Conservation (phyloP, 345 rosid genomes). For the Syzygium oleosum region DNA sequence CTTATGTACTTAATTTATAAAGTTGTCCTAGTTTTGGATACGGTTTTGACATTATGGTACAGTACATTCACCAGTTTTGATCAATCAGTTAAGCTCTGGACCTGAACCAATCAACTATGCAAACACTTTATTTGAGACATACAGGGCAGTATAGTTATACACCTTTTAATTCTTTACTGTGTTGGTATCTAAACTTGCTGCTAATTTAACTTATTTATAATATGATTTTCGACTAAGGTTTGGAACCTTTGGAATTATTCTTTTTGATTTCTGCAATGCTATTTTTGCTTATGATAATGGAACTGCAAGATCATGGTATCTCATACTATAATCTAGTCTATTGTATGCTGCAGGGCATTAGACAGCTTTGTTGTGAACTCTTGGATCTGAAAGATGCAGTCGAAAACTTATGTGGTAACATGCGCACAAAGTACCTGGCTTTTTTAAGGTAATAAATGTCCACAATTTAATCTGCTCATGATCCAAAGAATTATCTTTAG, state of each 20-base stretch:
- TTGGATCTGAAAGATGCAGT: slow-evolving; percentile 96
- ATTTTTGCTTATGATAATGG: neutral
- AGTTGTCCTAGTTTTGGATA: neutral
- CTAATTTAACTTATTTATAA: neutral
- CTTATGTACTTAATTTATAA: neutral
- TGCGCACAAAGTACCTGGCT: slow-evolving; percentile 69
- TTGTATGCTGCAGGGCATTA: slow-evolving; percentile 62
- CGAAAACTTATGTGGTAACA: slow-evolving; percentile 77
- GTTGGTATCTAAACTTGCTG: neutral
- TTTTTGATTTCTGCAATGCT: neutral
- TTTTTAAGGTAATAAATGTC: slow-evolving; percentile 57
- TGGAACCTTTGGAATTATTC: neutral
- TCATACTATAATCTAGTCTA: neutral
- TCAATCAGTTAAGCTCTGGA: neutral
- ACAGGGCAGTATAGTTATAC: neutral
- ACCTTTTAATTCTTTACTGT: neutral
- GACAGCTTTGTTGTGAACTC: slow-evolving; percentile 91
- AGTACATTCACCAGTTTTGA: neutral
- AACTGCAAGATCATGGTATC: neutral
- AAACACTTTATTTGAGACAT: neutral
- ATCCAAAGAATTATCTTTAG: neutral
- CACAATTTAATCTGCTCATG: neutral
- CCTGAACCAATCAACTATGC: neutral
- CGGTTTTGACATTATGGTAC: neutral
- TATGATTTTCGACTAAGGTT: neutral